A percentile compares a stretch with the other conserved stretches of the same genome.
These are phyloP conservation scores for Candida andamanensis DNA, from an alignment of 805 yeast species.

Conservation along the genomic window DNA sequence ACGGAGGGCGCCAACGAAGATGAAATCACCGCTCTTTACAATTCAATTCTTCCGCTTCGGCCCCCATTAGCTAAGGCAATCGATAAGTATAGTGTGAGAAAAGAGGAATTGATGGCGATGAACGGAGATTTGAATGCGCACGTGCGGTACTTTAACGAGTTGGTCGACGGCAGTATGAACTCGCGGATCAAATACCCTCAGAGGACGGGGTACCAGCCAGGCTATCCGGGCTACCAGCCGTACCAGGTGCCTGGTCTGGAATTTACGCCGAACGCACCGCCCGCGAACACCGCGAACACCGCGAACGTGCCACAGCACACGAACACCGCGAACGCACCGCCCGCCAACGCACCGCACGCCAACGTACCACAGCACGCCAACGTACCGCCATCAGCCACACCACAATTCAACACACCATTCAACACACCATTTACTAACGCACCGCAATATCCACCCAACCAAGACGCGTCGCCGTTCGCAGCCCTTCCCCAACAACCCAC, in stretches of 20 bases:
- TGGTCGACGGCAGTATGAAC: conserved; percentile 48
- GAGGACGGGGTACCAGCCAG: no score
- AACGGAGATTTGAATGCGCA: conserved; percentile 69
- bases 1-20: conserved; percentile 49
- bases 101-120: conserved; percentile 70
- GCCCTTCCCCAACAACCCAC: no score
- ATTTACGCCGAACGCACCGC: no score
- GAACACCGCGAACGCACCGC: no score
- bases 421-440: no score
- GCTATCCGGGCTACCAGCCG: conserved; percentile 9
- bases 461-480: no score
- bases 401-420: no score
- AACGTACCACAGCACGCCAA: no score
- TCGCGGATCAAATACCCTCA: conserved; percentile 14
- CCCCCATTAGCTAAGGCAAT: conserved; percentile 69
- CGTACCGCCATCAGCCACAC: no score
- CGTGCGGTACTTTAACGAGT: conserved; percentile 59
- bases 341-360: no score
- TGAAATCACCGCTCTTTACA: conserved; percentile 64
- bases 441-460: no score
- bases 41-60: conserved; percentile 65
- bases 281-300: conserved; percentile 1
- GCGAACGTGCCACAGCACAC: no score
- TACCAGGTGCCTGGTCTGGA: conserved; percentile 4
- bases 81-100: conserved; percentile 70